Evolutionary conservation across 805 yeast genomes (phyloP).

Genomic region (Metschnikowia lochheadii): DNA sequence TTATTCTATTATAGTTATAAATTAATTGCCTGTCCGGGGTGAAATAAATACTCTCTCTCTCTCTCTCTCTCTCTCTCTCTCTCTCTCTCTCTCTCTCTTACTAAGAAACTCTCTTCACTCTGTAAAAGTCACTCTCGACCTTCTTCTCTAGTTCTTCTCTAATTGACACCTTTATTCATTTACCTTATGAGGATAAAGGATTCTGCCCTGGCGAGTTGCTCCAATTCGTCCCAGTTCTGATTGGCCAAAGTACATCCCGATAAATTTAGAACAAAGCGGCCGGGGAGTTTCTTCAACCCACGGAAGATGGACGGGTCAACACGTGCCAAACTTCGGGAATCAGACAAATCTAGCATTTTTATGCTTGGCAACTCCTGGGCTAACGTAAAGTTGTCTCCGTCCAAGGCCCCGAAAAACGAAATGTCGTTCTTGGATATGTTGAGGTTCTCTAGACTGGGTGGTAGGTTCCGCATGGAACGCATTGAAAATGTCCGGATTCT

Average conservation of each 20-base stretch:
- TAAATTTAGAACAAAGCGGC: constrained; percentile 4
- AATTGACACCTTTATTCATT: too few relatives aligned
- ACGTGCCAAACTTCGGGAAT: constrained; percentile 6
- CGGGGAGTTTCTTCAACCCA: constrained; percentile 2
- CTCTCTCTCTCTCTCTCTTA: too few relatives aligned
- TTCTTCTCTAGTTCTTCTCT: too few relatives aligned
- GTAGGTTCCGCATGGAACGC: constrained; percentile 22
- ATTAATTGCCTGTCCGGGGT: background rate
- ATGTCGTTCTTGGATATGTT: constrained; percentile 21
- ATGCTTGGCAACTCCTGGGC: constrained; percentile 12
- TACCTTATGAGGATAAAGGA: background rate
- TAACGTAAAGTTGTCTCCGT: constrained; percentile 4
- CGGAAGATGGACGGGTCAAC: constrained; percentile 9
- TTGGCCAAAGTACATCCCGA: constrained; percentile 6
- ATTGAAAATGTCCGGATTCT: constrained; percentile 18
- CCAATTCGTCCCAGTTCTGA: constrained; percentile 7
- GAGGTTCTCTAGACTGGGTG: constrained; percentile 24
- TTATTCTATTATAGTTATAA: too few relatives aligned
- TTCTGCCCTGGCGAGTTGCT: background rate
- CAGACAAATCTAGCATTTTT: constrained; percentile 8
- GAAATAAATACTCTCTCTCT: background rate
- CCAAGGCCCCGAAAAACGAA: constrained; percentile 9
- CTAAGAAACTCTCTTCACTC: too few relatives aligned
- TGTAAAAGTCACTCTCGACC: too few relatives aligned
- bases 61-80: too few relatives aligned